Base-by-base conservation (phyloP, 805 yeast species). In the Saccharomyces eubayanus region DNA sequence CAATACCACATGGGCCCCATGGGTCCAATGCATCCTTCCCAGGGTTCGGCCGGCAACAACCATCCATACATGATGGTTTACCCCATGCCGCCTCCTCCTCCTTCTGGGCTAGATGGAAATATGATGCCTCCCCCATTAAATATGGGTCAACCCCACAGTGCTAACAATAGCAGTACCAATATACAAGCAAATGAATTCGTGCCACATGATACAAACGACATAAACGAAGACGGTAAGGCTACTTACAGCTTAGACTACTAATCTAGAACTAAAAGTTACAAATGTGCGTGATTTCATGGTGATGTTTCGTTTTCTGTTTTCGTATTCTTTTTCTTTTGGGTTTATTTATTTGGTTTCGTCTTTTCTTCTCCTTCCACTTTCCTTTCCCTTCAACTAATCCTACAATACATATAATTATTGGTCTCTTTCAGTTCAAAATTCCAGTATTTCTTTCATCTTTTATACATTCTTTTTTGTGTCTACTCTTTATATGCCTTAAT, bases 61-160 rank as follows among this genome's bases (percentile, higher is more conserved):
- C 65, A 60, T 20, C 64, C 70, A 10, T 65, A 63, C 46, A 62
- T 66, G 65, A 67, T 67, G 70, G 55, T 60, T 30, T 68, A 64
- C 53, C 66, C 70, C 14, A 56, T 66, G 52, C 68, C 69, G 9
- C 70, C 69, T 43, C 64, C 63, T 20, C 64, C 64, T 21, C 62
- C 65, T 8, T 56, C 56, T 24, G 62, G 57, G 2, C 55, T 59
- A 9, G 64, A 59, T 31, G 61, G 61, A 20, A 36, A 59, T n/a
- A 52, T 62, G 53, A 55, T 62, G 12, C 53, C 58, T 14, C 58
- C 60, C 1, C 56, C 59, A 28, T 43, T 61, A 31, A 58, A 61
- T 4, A 46, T 60, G 50, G 55, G 56, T 11, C 43, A 36, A 36
- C 16, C 43, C 4, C 43, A 36, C 16, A 21, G 24, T 6, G 43